Evolutionary conservation across 225 moss, liverwort and hornwort genomes (phyloP).

Genomic region (Physcomitrium patens): DNA sequence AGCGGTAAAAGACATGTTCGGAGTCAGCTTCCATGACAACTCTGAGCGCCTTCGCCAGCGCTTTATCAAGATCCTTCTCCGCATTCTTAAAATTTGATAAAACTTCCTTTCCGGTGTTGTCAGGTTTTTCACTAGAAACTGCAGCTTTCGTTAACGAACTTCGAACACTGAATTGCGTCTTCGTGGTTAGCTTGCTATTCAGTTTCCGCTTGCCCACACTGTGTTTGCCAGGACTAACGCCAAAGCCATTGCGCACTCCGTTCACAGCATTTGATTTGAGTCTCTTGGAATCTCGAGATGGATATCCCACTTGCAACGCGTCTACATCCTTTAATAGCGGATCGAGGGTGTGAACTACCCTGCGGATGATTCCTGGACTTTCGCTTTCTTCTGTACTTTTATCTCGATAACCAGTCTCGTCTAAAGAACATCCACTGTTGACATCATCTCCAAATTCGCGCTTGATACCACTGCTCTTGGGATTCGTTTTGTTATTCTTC

Average conservation of each 20-base stretch:
- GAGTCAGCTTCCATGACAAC: conserved; percentile 86
- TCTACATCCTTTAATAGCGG: conserved; percentile 44
- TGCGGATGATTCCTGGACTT: conserved; percentile 56
- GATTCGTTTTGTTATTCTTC: conserved; percentile 50
- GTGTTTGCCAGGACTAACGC: conserved; percentile 37
- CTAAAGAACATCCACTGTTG: conserved; percentile 66
- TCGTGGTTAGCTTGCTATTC: conserved; percentile 43
- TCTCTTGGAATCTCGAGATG: conserved; percentile 57
- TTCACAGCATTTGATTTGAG: conserved; percentile 50
- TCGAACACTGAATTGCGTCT: conserved; percentile 50
- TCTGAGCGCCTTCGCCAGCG: conserved; percentile 61
- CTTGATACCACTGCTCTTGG: conserved; percentile 52
- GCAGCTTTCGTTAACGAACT: conserved; percentile 53
- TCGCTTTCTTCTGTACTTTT: conserved; percentile 69
- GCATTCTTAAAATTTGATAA: conserved; percentile 49
- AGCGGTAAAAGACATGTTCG: conserved; percentile 63
- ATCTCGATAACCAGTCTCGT: conserved; percentile 74
- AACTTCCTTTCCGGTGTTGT: conserved; percentile 54
- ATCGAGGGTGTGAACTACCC: conserved; percentile 44
- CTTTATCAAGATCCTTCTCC: conserved; percentile 83
- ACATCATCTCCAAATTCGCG: conserved; percentile 65
- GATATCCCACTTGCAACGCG: conserved; percentile 36
- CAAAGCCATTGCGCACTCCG: conserved; percentile 48
- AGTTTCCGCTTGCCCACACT: conserved; percentile 42
- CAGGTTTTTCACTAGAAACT: conserved; percentile 53